Percentiles rank a stretch among this genome's conserved stretches.
phyloP scores from a whole-genome alignment of 108 stramenopile genomes.

The Phaeodactylum tricornutum region DNA sequence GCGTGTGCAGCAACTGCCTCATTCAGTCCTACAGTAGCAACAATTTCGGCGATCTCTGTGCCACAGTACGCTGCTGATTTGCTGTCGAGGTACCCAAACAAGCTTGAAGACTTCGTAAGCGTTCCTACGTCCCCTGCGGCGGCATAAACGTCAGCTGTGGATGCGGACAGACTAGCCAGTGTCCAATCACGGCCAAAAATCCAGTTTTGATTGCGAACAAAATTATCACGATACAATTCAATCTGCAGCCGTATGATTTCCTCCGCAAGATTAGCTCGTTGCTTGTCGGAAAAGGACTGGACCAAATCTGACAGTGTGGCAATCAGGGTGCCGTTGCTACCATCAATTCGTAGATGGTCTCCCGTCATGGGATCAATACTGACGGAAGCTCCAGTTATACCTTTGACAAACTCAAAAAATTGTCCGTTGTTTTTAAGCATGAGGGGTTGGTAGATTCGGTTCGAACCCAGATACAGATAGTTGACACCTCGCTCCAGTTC shows the following conservation, averaged over 20 bases:
- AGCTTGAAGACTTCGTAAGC: not conserved
- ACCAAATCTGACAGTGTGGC: not conserved
- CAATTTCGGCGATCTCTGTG: constrained; percentile 68
- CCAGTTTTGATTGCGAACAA: constrained; percentile 62
- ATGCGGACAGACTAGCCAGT: no score
- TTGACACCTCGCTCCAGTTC: constrained; percentile 60
- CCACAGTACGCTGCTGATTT: not conserved
- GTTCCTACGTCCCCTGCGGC: constrained; percentile 2
- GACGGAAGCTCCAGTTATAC: constrained; percentile 41
- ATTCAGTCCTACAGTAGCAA: constrained; percentile 23
- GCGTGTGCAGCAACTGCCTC: constrained; percentile 59
- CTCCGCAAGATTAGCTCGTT: constrained; percentile 51
- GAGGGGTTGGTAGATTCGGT: constrained; percentile 51
- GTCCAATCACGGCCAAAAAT: constrained; percentile 82
- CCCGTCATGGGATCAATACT: constrained; percentile 57
- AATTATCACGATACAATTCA: constrained; percentile 64
- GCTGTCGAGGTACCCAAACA: constrained; percentile 3
- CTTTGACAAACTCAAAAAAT: constrained; percentile 67
- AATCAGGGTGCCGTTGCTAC: not conserved
- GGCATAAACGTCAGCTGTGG: no score
- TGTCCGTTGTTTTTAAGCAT: constrained; percentile 32
- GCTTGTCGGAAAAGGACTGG: constrained; percentile 15
- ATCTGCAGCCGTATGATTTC: constrained; percentile 70
- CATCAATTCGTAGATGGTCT: constrained; percentile 67
- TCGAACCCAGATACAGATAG: constrained; percentile 60